Conservation (phyloP, 306 rosid species). For the Medicago lupulina region DNA sequence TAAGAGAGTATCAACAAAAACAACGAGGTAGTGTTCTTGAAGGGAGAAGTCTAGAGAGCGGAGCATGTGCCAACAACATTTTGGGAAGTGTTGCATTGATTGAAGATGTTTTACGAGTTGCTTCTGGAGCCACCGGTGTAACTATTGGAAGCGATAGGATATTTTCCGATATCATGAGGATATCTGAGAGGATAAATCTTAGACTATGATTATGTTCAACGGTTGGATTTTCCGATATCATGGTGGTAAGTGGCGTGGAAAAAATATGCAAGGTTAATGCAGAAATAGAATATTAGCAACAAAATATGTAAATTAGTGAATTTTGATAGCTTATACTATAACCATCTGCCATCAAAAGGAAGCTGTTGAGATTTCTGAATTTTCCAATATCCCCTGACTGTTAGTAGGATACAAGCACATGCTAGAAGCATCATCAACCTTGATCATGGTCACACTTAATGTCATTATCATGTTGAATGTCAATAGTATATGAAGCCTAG, state of each 20-base stretch:
- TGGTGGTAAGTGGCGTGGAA: constrained; percentile 1
- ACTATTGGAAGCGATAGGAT: constrained; percentile 76
- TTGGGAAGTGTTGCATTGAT: constrained; percentile 67
- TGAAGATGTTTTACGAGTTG: constrained; percentile 69
- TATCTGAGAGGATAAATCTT: constrained; percentile 63
- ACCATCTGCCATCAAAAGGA: constrained; percentile 1
- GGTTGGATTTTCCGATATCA: constrained; percentile 4
- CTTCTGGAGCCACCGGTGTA: constrained; percentile 64
- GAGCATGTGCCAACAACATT: constrained; percentile 60
- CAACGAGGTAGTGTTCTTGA: constrained; percentile 55
- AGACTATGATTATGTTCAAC: constrained; percentile 41
- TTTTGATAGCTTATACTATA: constrained; percentile 16
- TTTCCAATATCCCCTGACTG: too few species aligned
- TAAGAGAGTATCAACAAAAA: constrained; percentile 70
- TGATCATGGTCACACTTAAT: too few species aligned
- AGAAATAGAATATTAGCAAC: constrained; percentile 22
- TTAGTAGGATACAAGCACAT: too few species aligned
- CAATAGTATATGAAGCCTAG: constrained; percentile 20
- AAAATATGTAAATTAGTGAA: constrained; percentile 25
- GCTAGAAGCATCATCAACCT: too few species aligned
- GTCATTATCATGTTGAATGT: background rate
- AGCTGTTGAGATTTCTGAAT: constrained; percentile 19
- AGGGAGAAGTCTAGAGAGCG: constrained; percentile 60
- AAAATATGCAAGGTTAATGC: constrained; percentile 27
- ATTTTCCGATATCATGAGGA: constrained; percentile 62